Evolutionary conservation across 2,329 filamentous ascomycete genomes (phyloP).

Genomic region (Lasiodiplodia sp.): DNA sequence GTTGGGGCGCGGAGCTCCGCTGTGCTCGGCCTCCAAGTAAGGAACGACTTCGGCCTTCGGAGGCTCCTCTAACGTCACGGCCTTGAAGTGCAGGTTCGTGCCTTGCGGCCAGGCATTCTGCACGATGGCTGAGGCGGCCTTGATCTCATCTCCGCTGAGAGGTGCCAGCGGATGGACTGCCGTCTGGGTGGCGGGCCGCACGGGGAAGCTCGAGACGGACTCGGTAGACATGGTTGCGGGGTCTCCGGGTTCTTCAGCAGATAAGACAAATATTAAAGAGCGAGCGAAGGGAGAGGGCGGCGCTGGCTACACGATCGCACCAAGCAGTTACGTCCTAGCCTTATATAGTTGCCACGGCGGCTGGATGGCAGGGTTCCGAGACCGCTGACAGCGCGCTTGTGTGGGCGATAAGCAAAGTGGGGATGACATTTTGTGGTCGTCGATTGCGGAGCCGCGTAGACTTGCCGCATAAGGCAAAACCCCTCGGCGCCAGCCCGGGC

Average conservation of each 20-base stretch:
- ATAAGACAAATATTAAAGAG: neutral
- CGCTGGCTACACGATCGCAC: neutral
- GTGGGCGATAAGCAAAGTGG: constrained; percentile 30
- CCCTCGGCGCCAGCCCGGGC: neutral
- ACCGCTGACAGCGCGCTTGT: constrained; percentile 10
- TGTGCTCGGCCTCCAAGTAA: constrained; percentile 70
- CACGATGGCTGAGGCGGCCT: constrained; percentile 58
- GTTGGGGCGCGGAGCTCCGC: constrained; percentile 58
- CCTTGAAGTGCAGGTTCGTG: constrained; percentile 69
- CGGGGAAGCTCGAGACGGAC: constrained; percentile 19
- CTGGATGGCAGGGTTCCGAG: constrained; percentile 3
- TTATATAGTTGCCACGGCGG: neutral
- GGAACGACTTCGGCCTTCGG: constrained; percentile 64
- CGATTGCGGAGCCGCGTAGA: constrained; percentile 25
- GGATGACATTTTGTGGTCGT: constrained; percentile 22
- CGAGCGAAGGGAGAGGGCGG: neutral
- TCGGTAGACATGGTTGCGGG: constrained; percentile 25
- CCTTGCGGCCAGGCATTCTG: constrained; percentile 62
- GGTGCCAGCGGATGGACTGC: constrained; percentile 66
- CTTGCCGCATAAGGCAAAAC: constrained; percentile 8
- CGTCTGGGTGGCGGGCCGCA: constrained; percentile 7
- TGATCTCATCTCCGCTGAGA: constrained; percentile 65
- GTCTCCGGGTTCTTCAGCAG: neutral
- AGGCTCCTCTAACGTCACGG: constrained; percentile 71
- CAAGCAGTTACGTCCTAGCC: neutral